Base-by-base conservation (phyloP, 1,284 basidiomycete species). In the Cryptococcus sp. region DNA sequence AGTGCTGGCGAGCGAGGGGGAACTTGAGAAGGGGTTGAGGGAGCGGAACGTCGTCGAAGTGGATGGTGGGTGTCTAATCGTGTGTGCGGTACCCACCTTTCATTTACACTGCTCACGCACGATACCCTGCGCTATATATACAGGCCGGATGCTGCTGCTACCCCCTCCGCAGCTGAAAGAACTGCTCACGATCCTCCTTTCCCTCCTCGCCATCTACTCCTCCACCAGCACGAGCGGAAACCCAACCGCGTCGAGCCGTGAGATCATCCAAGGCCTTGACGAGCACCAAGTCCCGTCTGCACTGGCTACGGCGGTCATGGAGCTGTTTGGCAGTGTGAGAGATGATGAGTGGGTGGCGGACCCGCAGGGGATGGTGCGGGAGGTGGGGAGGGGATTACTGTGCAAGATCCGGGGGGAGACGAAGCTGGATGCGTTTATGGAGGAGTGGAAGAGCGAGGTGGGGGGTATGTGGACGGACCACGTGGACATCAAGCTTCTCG, bases 181-280 rank as follows among this genome's bases (percentile, higher is more conserved):
- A 13, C 82, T 93, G 23, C 82, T 95, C 18, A 79, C 87, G 0
- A 79, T 91, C 21, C 80, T 93, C 56, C 87, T 85, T 61, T 79
- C 82, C 38, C 80, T 92, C 51, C 80, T 87, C 7, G 68, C 70
- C 2, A 64, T 77, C 15, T 68, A 76, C 53, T 46, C 5, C 28
- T 33, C 28, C 59, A 5, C 55, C 59, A 23, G 46, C 42, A 40
- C n/a, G n/a, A n/a, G 35, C 53, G 1, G 47, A 64, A 0, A 53
- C 50, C 1, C 35, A 57, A 47, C 47, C 42, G 81, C 12, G 75
- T 9, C 82, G 62, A 67, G 79, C 3, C 8, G 54, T 56, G 16
- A 79, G 82, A 73, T 93, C 23, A 70, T 81, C 2, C 76, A 80
- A 1, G 77, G 83, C 0, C 79, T 94, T 15, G 82, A 85, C 16